These are phyloP conservation scores for Nakaseomyces sp. DNA, from an alignment of 1,139 yeast species.

Conservation along the genomic window DNA sequence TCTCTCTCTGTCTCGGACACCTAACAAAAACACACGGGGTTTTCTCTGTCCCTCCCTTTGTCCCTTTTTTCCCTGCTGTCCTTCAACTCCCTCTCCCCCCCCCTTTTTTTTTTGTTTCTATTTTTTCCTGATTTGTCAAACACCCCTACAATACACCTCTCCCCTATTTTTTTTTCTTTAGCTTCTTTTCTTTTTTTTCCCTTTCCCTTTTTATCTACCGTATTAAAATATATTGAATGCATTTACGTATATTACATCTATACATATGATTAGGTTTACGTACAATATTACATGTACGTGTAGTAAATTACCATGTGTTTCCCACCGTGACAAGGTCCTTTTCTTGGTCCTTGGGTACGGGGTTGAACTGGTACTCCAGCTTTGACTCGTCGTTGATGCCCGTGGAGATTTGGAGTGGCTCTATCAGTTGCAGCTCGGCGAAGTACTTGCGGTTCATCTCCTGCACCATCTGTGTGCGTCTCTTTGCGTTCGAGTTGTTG, in stretches of 20 bases:
- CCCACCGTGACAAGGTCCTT: conserved; percentile 19
- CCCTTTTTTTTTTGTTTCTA: not conserved
- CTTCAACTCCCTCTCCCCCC: not conserved
- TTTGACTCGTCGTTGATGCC: conserved; percentile 9
- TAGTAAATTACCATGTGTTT: conserved; percentile 21
- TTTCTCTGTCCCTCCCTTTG: no score
- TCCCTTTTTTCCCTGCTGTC: no score
- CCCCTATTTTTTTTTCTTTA: no score
- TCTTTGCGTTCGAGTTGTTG: conserved; percentile 10
- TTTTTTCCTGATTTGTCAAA: not conserved
- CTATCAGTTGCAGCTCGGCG: conserved; percentile 8
- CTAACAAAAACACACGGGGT: no score
- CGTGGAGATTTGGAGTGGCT: conserved; percentile 9
- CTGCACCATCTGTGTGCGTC: conserved; percentile 6
- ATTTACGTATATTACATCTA: no score
- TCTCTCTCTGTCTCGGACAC: no score
- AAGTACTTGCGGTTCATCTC: conserved; percentile 5
- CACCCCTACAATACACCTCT: not conserved
- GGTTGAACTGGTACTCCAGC: conserved; percentile 15
- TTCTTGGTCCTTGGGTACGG: conserved; percentile 13
- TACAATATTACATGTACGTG: not conserved
- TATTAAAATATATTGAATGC: no score
- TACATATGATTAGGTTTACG: not conserved
- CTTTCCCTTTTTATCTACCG: no score
- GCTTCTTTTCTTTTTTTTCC: no score